Conservation (phyloP, 352 stramenopile genomes). For the Phytopythium sindhum region DNA sequence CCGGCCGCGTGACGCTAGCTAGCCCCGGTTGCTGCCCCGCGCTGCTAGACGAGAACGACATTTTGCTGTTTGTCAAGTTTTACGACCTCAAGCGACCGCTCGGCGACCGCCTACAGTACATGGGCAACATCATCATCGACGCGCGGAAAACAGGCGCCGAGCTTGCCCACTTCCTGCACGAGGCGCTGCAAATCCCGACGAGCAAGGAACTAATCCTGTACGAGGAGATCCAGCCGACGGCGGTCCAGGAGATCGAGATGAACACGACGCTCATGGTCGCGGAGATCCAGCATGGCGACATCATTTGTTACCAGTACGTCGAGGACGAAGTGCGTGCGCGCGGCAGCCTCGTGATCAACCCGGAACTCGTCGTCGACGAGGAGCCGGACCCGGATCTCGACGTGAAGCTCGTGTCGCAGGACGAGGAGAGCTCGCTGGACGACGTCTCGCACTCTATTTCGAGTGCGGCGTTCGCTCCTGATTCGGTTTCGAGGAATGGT, state of each 20-base stretch:
- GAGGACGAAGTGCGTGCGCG: constrained; percentile 28
- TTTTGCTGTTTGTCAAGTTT: constrained; percentile 83
- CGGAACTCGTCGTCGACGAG: constrained; percentile 21
- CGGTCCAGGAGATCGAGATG: constrained; percentile 57
- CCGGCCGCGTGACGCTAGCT: constrained; percentile 12
- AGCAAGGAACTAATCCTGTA: constrained; percentile 60
- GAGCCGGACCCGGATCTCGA: constrained; percentile 17
- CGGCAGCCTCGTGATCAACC: constrained; percentile 11
- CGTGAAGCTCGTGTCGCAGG: constrained; percentile 8
- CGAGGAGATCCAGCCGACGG: constrained; percentile 71
- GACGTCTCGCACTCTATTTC: constrained; percentile 8
- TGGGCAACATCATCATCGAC: constrained; percentile 77
- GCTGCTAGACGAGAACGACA: constrained; percentile 36
- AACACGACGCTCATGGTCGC: constrained; percentile 33
- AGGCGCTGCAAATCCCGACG: constrained; percentile 47
- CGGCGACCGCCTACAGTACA: constrained; percentile 66
- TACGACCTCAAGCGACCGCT: constrained; percentile 69
- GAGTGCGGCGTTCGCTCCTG: constrained; percentile 9
- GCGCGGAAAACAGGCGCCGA: constrained; percentile 50
- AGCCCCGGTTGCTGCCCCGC: constrained; percentile 7
- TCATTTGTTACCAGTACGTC: constrained; percentile 75
- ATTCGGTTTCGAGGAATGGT: background rate
- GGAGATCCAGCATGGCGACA: constrained; percentile 84
- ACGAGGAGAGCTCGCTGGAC: constrained; percentile 14
- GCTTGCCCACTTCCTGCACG: constrained; percentile 44